A percentile compares a stretch with the other conserved stretches of the same genome.
Conservation (phyloP, 1,284 basidiomycete species). For the Malassezia sympodialis region DNA sequence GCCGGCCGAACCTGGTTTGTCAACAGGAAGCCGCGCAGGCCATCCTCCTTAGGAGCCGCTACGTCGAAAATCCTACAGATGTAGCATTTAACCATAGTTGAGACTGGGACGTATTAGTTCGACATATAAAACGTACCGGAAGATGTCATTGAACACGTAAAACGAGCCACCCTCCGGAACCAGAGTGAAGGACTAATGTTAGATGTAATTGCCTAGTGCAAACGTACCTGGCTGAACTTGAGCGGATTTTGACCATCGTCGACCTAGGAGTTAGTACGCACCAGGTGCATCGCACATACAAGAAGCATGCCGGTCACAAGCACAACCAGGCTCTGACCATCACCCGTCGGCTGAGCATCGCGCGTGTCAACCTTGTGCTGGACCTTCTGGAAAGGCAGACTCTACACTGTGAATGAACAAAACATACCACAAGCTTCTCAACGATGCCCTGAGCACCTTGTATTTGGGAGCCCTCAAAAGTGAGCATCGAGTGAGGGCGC, state of each 20-base stretch:
- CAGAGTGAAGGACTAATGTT: constrained; percentile 64
- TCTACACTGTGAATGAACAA: constrained; percentile 51
- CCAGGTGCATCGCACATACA: constrained; percentile 34
- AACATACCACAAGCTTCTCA: constrained; percentile 61
- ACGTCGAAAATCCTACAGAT: not conserved
- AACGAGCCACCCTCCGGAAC: constrained; percentile 66
- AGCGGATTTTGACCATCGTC: constrained; percentile 27
- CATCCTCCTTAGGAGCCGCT: not conserved
- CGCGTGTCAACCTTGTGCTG: constrained; percentile 71
- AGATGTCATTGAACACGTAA: constrained; percentile 61
- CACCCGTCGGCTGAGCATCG: constrained; percentile 77
- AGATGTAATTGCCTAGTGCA: constrained; percentile 2
- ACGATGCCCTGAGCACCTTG: constrained; percentile 59
- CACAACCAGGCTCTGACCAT: constrained; percentile 63
- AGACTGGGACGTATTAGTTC: constrained; percentile 17
- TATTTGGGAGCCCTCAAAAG: constrained; percentile 65
- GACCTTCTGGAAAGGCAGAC: constrained; percentile 70
- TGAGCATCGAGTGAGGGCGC: constrained; percentile 77
- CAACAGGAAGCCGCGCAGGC: not conserved
- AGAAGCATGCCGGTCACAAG: constrained; percentile 73
- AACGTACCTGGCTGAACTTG: constrained; percentile 27
- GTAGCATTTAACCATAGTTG: constrained; percentile 29
- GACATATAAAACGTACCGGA: constrained; percentile 22
- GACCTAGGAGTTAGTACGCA: constrained; percentile 10
- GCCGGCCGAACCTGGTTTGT: not conserved